Percentiles rank a stretch among this genome's conserved stretches.
These are phyloP conservation scores for Termitomyces heimii DNA, from an alignment of 768 basidiomycete species.

Conservation along the genomic window DNA sequence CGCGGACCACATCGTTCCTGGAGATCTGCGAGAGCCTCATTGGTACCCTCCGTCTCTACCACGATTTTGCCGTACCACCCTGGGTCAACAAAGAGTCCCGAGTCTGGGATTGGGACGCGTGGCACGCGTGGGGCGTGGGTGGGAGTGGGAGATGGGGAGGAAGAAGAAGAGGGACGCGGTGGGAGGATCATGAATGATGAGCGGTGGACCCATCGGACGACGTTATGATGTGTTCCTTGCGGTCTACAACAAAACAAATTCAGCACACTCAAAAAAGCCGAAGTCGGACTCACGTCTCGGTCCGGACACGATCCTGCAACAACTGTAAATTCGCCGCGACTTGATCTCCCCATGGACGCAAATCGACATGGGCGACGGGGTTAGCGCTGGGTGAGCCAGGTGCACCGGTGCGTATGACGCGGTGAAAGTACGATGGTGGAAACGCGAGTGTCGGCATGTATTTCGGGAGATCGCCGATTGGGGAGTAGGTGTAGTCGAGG, in stretches of 20 bases:
- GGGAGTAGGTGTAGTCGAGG: conserved; percentile 77
- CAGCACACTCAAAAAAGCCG: no score
- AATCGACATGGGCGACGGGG: conserved; percentile 66
- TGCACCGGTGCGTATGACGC: conserved; percentile 62
- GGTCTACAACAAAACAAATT: conserved; percentile 43
- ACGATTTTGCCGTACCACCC: conserved; percentile 83
- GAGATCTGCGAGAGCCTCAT: conserved; percentile 76
- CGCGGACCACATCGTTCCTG: conserved; percentile 66
- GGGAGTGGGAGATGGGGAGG: no score
- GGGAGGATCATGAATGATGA: conserved; percentile 69
- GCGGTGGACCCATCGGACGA: conserved; percentile 82
- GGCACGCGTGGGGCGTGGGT: not conserved
- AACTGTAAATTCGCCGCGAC: conserved; percentile 69
- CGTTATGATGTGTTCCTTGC: conserved; percentile 72
- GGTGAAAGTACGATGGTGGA: conserved; percentile 86
- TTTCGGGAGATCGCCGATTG: conserved; percentile 70
- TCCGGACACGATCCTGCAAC: conserved; percentile 69
- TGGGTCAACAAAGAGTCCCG: conserved; percentile 57
- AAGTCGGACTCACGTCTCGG: conserved; percentile 65
- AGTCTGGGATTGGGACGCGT: conserved; percentile 50
- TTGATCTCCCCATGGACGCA: conserved; percentile 75
- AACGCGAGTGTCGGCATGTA: conserved; percentile 79
- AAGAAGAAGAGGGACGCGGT: no score
- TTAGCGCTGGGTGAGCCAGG: conserved; percentile 37
- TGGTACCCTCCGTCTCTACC: conserved; percentile 83